A percentile compares a stretch with the other conserved stretches of the same genome.
phyloP scores from a whole-genome alignment of 768 basidiomycete species.

The Thelephora aurantiotincta region DNA sequence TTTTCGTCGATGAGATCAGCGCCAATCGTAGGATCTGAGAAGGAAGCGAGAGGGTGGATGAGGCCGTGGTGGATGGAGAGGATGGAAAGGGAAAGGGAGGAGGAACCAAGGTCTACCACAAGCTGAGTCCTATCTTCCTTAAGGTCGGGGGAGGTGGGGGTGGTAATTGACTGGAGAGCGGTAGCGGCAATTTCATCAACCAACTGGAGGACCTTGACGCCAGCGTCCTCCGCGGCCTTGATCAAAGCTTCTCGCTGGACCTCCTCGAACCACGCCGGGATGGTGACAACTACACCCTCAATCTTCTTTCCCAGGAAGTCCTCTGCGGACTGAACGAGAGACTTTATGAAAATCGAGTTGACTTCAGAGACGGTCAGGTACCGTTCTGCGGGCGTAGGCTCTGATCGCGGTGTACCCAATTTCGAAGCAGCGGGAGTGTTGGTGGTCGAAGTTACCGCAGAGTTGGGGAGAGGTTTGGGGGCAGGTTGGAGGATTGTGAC shows the following conservation, averaged over 20 bases:
- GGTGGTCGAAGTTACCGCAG: slow-evolving; percentile 28
- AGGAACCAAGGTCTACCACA: slow-evolving; percentile 69
- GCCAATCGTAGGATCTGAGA: slow-evolving; percentile 31
- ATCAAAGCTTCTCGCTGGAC: slow-evolving; percentile 56
- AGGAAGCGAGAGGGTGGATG: slow-evolving; percentile 43
- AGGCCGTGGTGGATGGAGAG: slow-evolving; percentile 69
- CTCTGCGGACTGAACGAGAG: slow-evolving; percentile 73
- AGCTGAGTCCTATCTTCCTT: slow-evolving; percentile 61
- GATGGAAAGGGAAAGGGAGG: slow-evolving; percentile 53
- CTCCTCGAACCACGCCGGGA: slow-evolving; percentile 63
- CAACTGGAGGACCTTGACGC: slow-evolving; percentile 72
- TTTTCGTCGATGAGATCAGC: slow-evolving; percentile 68
- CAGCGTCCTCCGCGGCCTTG: slow-evolving; percentile 66
- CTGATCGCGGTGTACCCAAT: slow-evolving; percentile 58
- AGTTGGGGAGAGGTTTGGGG: slow-evolving; percentile 47
- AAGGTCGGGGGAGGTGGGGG: slow-evolving; percentile 30
- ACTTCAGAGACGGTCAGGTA: slow-evolving; percentile 75
- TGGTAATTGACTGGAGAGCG: slow-evolving; percentile 25
- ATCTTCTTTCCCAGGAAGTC: slow-evolving; percentile 80
- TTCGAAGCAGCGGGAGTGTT: slow-evolving; percentile 55
- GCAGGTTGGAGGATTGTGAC: slow-evolving; percentile 72
- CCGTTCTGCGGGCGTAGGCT: slow-evolving; percentile 51
- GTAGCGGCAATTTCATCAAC: slow-evolving; percentile 81
- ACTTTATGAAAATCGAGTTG: slow-evolving; percentile 71
- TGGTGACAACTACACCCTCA: slow-evolving; percentile 70